Percentiles rank a stretch among this genome's conserved stretches.
phyloP scores from a whole-genome alignment of 306 rosid species.

The Inga leiocalycina region DNA sequence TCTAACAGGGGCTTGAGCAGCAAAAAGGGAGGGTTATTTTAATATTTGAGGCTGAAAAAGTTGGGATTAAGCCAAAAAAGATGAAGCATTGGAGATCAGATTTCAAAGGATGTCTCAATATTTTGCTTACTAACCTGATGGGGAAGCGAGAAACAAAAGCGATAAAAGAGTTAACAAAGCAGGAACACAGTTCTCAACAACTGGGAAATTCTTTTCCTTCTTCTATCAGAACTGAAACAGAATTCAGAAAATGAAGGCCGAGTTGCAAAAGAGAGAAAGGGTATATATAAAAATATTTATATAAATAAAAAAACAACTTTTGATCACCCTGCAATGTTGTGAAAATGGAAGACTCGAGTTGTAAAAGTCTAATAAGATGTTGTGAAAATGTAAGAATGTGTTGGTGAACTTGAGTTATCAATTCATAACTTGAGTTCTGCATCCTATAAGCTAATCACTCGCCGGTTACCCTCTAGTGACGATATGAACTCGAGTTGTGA shows the following conservation, averaged over 20 bases:
- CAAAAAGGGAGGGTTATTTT: too few species aligned
- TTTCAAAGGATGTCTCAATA: constrained; percentile 41
- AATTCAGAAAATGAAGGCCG: constrained; percentile 58
- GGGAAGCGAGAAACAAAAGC: constrained; percentile 25
- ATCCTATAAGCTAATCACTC: too few species aligned
- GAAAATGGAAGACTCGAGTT: too few species aligned
- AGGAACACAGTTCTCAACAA: constrained; percentile 47
- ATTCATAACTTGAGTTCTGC: too few species aligned
- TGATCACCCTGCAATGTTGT: too few species aligned
- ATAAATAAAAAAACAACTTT: constrained; percentile 41
- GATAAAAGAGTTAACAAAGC: constrained; percentile 24
- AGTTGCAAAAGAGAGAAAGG: constrained; percentile 39
- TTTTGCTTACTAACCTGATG: constrained; percentile 60
- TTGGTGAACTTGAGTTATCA: too few species aligned
- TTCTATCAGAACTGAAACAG: constrained; percentile 36
- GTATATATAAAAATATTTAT: constrained; percentile 47
- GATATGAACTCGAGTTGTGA: too few species aligned
- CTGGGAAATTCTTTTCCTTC: constrained; percentile 29
- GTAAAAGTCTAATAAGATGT: too few species aligned
- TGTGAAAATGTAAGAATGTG: too few species aligned
- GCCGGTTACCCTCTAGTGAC: too few species aligned
- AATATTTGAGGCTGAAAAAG: constrained; percentile 32
- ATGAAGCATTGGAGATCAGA: constrained; percentile 40
- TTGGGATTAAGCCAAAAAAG: constrained; percentile 43
- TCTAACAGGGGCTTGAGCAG: constrained; percentile 21